A percentile compares a stretch with the other conserved stretches of the same genome.
Evolutionary conservation across 2,329 filamentous ascomycete genomes (phyloP).

Genomic region (Colletotrichum sp.): DNA sequence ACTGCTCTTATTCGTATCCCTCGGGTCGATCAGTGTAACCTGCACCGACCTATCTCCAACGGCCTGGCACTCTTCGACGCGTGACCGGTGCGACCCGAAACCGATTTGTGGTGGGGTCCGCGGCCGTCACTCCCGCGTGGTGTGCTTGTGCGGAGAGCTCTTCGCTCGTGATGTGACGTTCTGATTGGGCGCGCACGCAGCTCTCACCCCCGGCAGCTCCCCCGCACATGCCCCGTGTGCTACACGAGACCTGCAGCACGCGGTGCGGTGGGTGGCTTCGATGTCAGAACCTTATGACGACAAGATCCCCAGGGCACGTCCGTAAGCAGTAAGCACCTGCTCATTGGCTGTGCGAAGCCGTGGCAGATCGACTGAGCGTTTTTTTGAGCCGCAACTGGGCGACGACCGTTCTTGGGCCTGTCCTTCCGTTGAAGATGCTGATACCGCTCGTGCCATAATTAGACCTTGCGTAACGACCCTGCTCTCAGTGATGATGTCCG

Average conservation of each 20-base stretch:
- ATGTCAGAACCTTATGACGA: constrained; percentile 13
- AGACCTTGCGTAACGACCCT: background rate
- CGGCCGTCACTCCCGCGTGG: background rate
- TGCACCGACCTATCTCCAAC: background rate
- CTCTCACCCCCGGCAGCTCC: background rate
- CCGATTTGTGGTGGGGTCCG: background rate
- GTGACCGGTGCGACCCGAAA: constrained; percentile 1
- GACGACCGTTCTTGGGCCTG: background rate
- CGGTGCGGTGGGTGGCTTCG: background rate
- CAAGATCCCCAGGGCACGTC: background rate
- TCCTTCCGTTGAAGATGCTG: background rate
- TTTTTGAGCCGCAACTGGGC: background rate
- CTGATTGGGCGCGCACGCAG: background rate
- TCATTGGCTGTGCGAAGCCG: background rate
- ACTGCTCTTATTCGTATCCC: background rate
- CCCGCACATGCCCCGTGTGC: constrained; percentile 3
- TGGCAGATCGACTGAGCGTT: background rate
- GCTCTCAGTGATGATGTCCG: background rate
- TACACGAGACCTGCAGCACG: constrained; percentile 7
- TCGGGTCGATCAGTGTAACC: background rate
- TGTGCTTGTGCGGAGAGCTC: constrained; percentile 1
- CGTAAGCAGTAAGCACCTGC: background rate
- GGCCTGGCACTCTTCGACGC: background rate
- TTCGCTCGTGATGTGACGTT: background rate
- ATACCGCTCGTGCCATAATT: background rate